phyloP scores from a whole-genome alignment of 371 early-diverging fungal species.

The Mucor lusitanicus region DNA sequence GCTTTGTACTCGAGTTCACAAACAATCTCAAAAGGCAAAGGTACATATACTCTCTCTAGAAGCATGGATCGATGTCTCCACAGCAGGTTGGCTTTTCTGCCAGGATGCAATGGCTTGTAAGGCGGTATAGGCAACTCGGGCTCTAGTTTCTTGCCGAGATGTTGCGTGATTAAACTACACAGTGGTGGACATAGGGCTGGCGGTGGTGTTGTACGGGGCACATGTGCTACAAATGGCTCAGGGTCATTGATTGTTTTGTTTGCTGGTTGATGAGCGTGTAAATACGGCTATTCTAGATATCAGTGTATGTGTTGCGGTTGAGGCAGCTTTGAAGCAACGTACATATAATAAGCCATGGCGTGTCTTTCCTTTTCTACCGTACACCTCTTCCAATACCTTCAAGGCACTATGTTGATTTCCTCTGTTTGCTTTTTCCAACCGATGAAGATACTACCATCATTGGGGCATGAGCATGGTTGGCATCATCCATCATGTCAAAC shows the following conservation, averaged over 20 bases:
- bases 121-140: slow-evolving; percentile 38
- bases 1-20: slow-evolving; percentile 44
- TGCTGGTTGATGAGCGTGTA: slow-evolving; percentile 21
- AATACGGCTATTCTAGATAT: slow-evolving; percentile 27
- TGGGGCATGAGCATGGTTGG: too few species aligned
- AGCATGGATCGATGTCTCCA: slow-evolving; percentile 45
- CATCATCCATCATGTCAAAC: too few species aligned
- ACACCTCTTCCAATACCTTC: slow-evolving; percentile 38
- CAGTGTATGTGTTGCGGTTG: background rate
- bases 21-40: slow-evolving; percentile 43
- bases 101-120: slow-evolving; percentile 48
- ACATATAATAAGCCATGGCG: slow-evolving; percentile 36
- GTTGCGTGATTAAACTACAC: slow-evolving; percentile 14
- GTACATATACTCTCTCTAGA: slow-evolving; percentile 20
- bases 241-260: slow-evolving; percentile 15
- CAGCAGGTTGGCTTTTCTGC: slow-evolving; percentile 44
- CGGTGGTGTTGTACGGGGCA: slow-evolving; percentile 49
- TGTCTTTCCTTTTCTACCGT: slow-evolving; percentile 46
- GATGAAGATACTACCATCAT: slow-evolving; percentile 13
- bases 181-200: slow-evolving; percentile 37
- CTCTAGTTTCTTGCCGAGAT: slow-evolving; percentile 25
- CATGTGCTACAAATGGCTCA: slow-evolving; percentile 39
- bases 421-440: slow-evolving; percentile 40
- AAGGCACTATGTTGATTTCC: slow-evolving; percentile 30
- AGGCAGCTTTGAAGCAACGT: background rate